Conservation (phyloP, 1,284 basidiomycete genomes). For the Marasmius oreades region DNA sequence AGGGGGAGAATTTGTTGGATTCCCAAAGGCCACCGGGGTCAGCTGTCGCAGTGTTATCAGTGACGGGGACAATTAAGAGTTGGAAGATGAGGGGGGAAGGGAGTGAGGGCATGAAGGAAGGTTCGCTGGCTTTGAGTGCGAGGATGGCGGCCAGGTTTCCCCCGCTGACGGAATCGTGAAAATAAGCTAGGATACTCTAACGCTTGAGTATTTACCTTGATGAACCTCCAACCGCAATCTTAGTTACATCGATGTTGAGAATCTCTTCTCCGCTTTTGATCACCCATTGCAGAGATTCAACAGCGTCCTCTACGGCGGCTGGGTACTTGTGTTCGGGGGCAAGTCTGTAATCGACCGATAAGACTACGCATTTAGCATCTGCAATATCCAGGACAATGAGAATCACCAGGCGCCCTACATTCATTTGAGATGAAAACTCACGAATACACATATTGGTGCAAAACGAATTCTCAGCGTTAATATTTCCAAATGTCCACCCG, state of each 20-base stretch:
- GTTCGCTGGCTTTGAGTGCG: slow-evolving; percentile 56
- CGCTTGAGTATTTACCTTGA: slow-evolving; percentile 48
- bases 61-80: slow-evolving; percentile 67
- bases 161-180: slow-evolving; percentile 40
- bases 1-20: slow-evolving; percentile 54
- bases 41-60: slow-evolving; percentile 59
- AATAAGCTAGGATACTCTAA: neutral
- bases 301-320: slow-evolving; percentile 68
- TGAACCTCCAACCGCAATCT: slow-evolving; percentile 55
- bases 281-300: slow-evolving; percentile 66
- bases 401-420: neutral
- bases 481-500: slow-evolving; percentile 69
- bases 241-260: slow-evolving; percentile 24
- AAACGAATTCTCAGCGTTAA: slow-evolving; percentile 56
- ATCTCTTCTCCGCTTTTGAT: slow-evolving; percentile 36
- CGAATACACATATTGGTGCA: slow-evolving; percentile 55
- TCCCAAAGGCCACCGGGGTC: slow-evolving; percentile 37
- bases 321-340: slow-evolving; percentile 76
- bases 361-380: slow-evolving; percentile 52
- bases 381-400: neutral
- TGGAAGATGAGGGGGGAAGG: slow-evolving; percentile 59
- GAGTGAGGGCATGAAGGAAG: slow-evolving; percentile 29
- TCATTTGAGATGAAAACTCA: slow-evolving; percentile 24
- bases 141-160: slow-evolving; percentile 70
- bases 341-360: slow-evolving; percentile 72